Conservation (phyloP, 495 filamentous ascomycete genomes). For the Gamarada debralockiae region DNA sequence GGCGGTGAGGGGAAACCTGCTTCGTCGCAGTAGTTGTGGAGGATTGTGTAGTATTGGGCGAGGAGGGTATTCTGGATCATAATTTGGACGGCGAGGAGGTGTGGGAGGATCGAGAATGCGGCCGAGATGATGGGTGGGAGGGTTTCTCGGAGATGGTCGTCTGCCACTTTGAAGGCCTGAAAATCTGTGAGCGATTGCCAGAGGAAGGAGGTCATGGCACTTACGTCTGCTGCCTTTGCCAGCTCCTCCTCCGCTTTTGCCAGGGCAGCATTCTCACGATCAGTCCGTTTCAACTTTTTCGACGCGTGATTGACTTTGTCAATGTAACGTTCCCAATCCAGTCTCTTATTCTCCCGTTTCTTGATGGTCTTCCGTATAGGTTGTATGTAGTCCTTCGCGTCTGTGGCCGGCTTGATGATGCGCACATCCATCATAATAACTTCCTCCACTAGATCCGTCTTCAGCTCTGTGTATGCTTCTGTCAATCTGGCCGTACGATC, state of each 20-base stretch:
- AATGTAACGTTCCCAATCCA: slow-evolving; percentile 84
- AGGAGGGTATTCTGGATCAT: slow-evolving; percentile 81
- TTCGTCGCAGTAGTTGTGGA: slow-evolving; percentile 74
- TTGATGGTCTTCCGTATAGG: slow-evolving; percentile 90
- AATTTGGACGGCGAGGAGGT: slow-evolving; percentile 68
- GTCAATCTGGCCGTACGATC: slow-evolving; percentile 65
- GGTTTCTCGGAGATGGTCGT: slow-evolving; percentile 70
- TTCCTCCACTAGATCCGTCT: slow-evolving; percentile 70
- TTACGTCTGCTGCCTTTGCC: slow-evolving; percentile 55
- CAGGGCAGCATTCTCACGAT: slow-evolving; percentile 73
- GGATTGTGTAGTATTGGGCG: slow-evolving; percentile 77
- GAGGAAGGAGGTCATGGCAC: neutral
- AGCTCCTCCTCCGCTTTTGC: slow-evolving; percentile 79
- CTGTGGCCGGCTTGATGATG: slow-evolving; percentile 67
- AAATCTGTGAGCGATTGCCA: slow-evolving; percentile 1
- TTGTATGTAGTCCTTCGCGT: slow-evolving; percentile 66
- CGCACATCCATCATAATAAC: slow-evolving; percentile 66
- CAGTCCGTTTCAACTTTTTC: slow-evolving; percentile 67
- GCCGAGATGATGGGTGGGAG: slow-evolving; percentile 74
- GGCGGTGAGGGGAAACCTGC: slow-evolving; percentile 69
- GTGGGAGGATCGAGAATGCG: slow-evolving; percentile 75
- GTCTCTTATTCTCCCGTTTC: slow-evolving; percentile 82
- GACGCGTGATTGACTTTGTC: slow-evolving; percentile 65
- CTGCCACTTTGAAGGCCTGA: slow-evolving; percentile 78
- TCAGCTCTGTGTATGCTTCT: slow-evolving; percentile 69